A percentile compares a stretch with the other conserved stretches of the same genome.
Conservation (phyloP, 352 stramenopile species). For the Globisporangium carolinianum region DNA sequence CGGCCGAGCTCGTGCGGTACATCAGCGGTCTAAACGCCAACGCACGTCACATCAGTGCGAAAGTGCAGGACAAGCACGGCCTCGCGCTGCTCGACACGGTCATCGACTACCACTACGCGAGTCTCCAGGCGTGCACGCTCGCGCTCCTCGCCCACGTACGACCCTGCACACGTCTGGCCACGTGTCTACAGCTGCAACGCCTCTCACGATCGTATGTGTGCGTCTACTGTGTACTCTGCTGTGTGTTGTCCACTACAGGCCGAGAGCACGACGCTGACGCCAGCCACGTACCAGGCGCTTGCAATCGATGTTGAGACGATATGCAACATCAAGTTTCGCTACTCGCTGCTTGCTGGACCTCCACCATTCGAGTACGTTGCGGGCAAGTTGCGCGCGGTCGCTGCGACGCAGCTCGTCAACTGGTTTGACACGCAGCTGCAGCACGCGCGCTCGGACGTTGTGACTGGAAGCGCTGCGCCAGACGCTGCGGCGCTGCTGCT, state of each 20-base stretch:
- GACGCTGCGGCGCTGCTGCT: not conserved
- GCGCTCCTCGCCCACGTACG: conserved; percentile 14
- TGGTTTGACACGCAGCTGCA: conserved; percentile 27
- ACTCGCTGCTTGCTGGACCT: conserved; percentile 29
- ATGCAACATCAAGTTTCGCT: conserved; percentile 49
- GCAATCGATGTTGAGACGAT: conserved; percentile 14
- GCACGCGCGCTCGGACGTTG: conserved; percentile 15
- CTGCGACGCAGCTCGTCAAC: conserved; percentile 11
- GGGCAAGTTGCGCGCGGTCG: conserved; percentile 13
- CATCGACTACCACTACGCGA: conserved; percentile 27
- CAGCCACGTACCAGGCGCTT: conserved; percentile 13
- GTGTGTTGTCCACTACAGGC: not conserved
- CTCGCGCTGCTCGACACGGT: conserved; percentile 16
- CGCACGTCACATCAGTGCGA: not conserved
- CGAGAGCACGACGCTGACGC: conserved; percentile 10
- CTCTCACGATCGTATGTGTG: too few relatives aligned
- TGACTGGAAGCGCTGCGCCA: not conserved
- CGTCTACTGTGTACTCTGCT: too few relatives aligned
- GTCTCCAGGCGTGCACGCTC: conserved; percentile 18
- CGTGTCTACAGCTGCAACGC: too few relatives aligned
- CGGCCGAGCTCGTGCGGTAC: not conserved
- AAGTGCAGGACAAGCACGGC: conserved; percentile 11
- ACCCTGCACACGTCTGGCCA: too few relatives aligned
- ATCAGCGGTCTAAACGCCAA: not conserved
- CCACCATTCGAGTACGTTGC: conserved; percentile 36